These are phyloP conservation scores for Fusarium tjaetaba DNA, from an alignment of 2,329 filamentous ascomycete species.

Conservation along the genomic window DNA sequence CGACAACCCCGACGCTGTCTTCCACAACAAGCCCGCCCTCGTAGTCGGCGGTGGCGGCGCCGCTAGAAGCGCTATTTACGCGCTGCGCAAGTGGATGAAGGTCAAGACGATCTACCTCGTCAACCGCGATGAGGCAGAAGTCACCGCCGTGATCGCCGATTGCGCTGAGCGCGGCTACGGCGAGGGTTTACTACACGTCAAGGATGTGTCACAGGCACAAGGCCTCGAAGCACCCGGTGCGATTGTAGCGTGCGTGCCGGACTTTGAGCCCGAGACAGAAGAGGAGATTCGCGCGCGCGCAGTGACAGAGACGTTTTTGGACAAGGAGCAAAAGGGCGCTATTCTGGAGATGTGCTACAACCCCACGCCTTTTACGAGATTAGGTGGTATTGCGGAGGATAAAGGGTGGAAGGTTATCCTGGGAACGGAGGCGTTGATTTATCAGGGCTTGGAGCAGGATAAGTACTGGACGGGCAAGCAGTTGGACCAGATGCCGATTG, in stretches of 20 bases:
- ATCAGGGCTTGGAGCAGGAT: constrained; percentile 78
- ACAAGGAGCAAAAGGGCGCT: constrained; percentile 67
- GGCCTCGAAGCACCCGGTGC: constrained; percentile 69
- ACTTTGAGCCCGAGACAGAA: constrained; percentile 74
- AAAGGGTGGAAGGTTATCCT: constrained; percentile 78
- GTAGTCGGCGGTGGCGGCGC: constrained; percentile 83
- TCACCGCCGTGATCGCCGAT: constrained; percentile 72
- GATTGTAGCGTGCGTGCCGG: constrained; percentile 79
- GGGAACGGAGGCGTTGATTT: constrained; percentile 81
- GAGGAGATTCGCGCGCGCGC: constrained; percentile 69
- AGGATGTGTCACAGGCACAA: constrained; percentile 68
- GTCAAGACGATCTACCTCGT: constrained; percentile 78
- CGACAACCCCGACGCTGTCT: constrained; percentile 54
- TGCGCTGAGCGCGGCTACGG: constrained; percentile 69
- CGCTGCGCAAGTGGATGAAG: constrained; percentile 74
- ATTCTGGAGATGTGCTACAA: constrained; percentile 89
- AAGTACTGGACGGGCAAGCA: constrained; percentile 72
- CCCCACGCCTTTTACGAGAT: constrained; percentile 73
- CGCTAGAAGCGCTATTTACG: constrained; percentile 80
- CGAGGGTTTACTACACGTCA: constrained; percentile 68
- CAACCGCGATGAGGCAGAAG: constrained; percentile 76
- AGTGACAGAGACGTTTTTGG: constrained; percentile 61
- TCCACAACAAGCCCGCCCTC: constrained; percentile 71
- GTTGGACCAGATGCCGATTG: constrained; percentile 59
- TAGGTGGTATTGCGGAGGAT: constrained; percentile 68